Conservation (phyloP, 2,329 filamentous ascomycete genomes). For the Phyllosticta citrichinensis region DNA sequence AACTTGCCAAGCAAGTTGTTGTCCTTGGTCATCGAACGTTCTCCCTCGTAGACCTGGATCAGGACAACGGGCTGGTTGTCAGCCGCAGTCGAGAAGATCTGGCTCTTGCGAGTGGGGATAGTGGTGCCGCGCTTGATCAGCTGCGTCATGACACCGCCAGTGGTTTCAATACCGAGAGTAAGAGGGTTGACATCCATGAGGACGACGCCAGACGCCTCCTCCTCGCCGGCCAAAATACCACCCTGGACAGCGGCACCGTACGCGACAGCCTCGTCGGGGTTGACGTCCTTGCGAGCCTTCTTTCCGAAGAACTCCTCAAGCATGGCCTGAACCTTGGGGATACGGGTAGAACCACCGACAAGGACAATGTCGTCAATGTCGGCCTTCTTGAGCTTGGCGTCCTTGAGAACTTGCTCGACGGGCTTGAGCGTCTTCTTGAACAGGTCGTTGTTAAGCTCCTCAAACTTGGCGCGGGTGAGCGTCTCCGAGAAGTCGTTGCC, state of each 20-base stretch:
- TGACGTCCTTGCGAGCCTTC: constrained; percentile 98
- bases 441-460: constrained; percentile 96
- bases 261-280: constrained; percentile 97
- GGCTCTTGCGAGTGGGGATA: constrained; percentile 91
- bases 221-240: constrained; percentile 86
- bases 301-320: constrained; percentile 97
- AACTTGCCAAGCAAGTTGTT: constrained; percentile 98
- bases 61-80: constrained; percentile 94
- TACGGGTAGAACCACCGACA: constrained; percentile 97
- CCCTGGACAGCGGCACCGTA: constrained; percentile 96
- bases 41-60: constrained; percentile 93
- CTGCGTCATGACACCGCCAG: constrained; percentile 95
- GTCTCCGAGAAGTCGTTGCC: constrained; percentile 98
- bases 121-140: constrained; percentile 89
- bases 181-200: constrained; percentile 97
- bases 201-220: constrained; percentile 68
- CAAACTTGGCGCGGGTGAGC: constrained; percentile 96
- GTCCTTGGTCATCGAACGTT: constrained; percentile 88
- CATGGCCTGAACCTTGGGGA: constrained; percentile 90
- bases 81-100: constrained; percentile 94
- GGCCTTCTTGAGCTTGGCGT: constrained; percentile 91
- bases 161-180: constrained; percentile 94
- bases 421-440: constrained; percentile 99
- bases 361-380: constrained; percentile 96
- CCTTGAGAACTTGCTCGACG: constrained; percentile 96